A percentile compares a stretch with the other conserved stretches of the same genome.
Evolutionary conservation across 2,329 filamentous ascomycete genomes (phyloP).

Genomic region (Emydomyces testavorans): DNA sequence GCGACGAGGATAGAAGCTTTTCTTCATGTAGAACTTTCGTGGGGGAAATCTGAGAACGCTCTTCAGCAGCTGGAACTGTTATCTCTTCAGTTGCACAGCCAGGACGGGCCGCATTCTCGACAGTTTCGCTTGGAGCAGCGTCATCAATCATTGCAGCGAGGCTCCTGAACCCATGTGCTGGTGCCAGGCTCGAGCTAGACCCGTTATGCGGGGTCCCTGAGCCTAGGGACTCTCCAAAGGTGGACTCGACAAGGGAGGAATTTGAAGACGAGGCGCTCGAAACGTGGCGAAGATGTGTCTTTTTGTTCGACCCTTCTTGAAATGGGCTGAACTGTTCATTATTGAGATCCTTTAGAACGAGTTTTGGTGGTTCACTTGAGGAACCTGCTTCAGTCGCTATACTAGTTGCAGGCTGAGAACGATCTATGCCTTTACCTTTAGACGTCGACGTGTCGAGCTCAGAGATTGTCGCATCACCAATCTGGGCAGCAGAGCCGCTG

Average conservation of each 20-base stretch:
- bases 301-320: slow-evolving; percentile 44
- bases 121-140: slow-evolving; percentile 40
- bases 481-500: slow-evolving; percentile 28
- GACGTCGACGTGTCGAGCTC: slow-evolving; percentile 30
- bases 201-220: slow-evolving; percentile 42
- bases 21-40: background rate
- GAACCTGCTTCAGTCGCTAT: background rate
- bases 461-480: slow-evolving; percentile 28
- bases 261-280: slow-evolving; percentile 77
- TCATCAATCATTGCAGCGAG: slow-evolving; percentile 72
- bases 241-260: slow-evolving; percentile 62
- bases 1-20: background rate
- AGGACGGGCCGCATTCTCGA: slow-evolving; percentile 21
- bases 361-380: slow-evolving; percentile 20
- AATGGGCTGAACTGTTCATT: slow-evolving; percentile 2
- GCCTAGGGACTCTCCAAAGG: slow-evolving; percentile 29
- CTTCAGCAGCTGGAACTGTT: background rate
- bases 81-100: slow-evolving; percentile 1
- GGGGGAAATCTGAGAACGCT: background rate
- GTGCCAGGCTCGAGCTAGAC: slow-evolving; percentile 49
- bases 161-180: slow-evolving; percentile 85
- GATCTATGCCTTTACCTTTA: slow-evolving; percentile 63
- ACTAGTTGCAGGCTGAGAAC: slow-evolving; percentile 26
- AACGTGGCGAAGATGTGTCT: slow-evolving; percentile 66
- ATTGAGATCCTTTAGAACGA: background rate